These are phyloP conservation scores for Claviceps digitariae DNA, from an alignment of 2,329 filamentous ascomycete species.

Conservation along the genomic window DNA sequence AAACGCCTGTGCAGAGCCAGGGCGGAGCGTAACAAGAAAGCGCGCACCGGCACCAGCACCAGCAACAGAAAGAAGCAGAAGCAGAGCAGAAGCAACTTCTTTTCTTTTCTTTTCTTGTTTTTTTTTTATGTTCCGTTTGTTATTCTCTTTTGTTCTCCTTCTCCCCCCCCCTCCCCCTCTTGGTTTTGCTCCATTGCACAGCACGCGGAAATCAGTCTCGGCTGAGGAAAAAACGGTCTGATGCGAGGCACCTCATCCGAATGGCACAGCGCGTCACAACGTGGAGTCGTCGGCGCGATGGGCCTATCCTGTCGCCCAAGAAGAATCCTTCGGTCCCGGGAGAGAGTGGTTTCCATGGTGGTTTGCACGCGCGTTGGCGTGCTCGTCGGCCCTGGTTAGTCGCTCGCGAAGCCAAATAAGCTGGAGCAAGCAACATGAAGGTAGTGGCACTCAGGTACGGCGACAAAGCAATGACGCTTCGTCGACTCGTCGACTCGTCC, in stretches of 20 bases:
- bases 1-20: constrained; percentile 5
- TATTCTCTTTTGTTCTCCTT: neutral
- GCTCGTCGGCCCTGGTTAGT: neutral
- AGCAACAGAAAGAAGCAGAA: neutral
- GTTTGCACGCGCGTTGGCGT: neutral
- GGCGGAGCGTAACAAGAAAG: neutral
- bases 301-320: neutral
- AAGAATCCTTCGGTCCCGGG: neutral
- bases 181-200: neutral
- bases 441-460: neutral
- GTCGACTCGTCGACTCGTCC: neutral
- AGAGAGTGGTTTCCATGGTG: neutral
- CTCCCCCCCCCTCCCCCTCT: no score
- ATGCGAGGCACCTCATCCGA: neutral
- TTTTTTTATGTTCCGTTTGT: neutral
- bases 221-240: neutral
- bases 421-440: neutral
- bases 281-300: neutral
- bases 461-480: neutral
- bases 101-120: neutral
- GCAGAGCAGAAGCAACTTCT: neutral
- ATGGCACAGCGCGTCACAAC: neutral
- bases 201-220: neutral
- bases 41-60: neutral
- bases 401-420: neutral